Evolutionary conservation across 306 rosid species (phyloP).

Genomic region (Medicago arabica): DNA sequence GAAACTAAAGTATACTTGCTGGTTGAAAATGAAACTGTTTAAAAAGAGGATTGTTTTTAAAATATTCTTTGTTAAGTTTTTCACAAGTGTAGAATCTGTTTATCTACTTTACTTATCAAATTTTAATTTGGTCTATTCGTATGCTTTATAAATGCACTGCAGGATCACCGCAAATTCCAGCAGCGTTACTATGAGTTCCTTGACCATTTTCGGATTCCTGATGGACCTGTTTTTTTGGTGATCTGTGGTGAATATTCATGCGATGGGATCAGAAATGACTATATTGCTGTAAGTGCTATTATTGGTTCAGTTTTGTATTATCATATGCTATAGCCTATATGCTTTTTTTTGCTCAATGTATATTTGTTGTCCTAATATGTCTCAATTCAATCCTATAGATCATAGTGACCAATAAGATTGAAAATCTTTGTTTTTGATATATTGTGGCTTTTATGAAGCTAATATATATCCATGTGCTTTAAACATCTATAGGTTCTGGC

Average conservation of each 20-base stretch:
- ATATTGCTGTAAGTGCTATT: slow-evolving; percentile 59
- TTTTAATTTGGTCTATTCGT: slow-evolving; percentile 1
- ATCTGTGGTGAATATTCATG: slow-evolving; percentile 81
- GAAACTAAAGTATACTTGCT: no score
- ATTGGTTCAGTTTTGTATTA: slow-evolving; percentile 27
- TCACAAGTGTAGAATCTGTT: slow-evolving; percentile 1
- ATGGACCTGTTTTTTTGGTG: slow-evolving; percentile 78
- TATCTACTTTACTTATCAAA: not conserved
- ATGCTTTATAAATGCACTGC: slow-evolving; percentile 23
- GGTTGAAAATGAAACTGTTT: no score
- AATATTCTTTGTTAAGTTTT: not conserved
- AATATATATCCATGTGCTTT: slow-evolving; percentile 28
- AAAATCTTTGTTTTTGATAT: not conserved
- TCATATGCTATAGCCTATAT: not conserved
- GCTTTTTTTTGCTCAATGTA: slow-evolving; percentile 14
- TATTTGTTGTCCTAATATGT: not conserved
- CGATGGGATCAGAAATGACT: slow-evolving; percentile 74
- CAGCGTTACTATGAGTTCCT: slow-evolving; percentile 92
- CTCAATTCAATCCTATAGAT: not conserved
- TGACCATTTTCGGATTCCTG: slow-evolving; percentile 73
- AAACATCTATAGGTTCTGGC: slow-evolving; percentile 72
- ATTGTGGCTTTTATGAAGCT: slow-evolving; percentile 13
- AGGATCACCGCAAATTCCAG: slow-evolving; percentile 76
- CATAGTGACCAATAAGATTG: slow-evolving; percentile 4
- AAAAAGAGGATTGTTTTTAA: not conserved